These are phyloP conservation scores for Boletus rubescentipes DNA, from an alignment of 768 basidiomycete species.

Conservation along the genomic window DNA sequence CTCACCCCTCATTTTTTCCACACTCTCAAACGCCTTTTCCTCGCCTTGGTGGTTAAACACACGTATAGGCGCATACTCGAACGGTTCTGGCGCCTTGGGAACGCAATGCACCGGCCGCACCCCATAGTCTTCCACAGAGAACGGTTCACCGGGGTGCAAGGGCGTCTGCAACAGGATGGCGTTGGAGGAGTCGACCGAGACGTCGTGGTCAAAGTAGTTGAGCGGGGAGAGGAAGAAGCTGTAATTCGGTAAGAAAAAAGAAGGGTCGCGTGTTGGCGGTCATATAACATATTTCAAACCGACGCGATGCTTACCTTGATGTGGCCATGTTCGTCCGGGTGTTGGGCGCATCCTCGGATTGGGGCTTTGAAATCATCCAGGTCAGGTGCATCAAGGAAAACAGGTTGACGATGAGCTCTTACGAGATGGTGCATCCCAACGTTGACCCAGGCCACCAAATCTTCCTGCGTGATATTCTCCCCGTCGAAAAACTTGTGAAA, in stretches of 20 bases:
- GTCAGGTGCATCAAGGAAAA: neutral
- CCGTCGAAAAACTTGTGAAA: conserved; percentile 65
- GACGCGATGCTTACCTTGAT: conserved; percentile 40
- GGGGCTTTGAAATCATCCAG: conserved; percentile 37
- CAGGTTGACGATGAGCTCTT: neutral
- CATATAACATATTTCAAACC: neutral
- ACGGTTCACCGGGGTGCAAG: conserved; percentile 36
- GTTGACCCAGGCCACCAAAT: conserved; percentile 67
- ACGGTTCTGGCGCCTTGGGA: conserved; percentile 37
- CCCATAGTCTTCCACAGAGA: conserved; percentile 51
- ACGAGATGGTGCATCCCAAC: conserved; percentile 67
- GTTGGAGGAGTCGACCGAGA: conserved; percentile 57
- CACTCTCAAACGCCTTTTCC: conserved; percentile 24
- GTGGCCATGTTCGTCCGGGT: conserved; percentile 57
- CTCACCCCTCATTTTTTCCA: conserved; percentile 40
- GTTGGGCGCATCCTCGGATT: conserved; percentile 64
- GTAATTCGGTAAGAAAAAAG: neutral
- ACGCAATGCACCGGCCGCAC: conserved; percentile 43
- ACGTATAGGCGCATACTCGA: conserved; percentile 38
- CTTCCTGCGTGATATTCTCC: conserved; percentile 62
- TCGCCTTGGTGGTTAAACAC: conserved; percentile 38
- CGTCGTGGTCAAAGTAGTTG: conserved; percentile 65
- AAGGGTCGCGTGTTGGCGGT: neutral
- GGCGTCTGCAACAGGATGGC: conserved; percentile 49
- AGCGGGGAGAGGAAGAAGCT: conserved; percentile 61